A percentile compares a stretch with the other conserved stretches of the same genome.
Conservation (phyloP, 768 basidiomycete genomes). For the Nidularia pulvinata region DNA sequence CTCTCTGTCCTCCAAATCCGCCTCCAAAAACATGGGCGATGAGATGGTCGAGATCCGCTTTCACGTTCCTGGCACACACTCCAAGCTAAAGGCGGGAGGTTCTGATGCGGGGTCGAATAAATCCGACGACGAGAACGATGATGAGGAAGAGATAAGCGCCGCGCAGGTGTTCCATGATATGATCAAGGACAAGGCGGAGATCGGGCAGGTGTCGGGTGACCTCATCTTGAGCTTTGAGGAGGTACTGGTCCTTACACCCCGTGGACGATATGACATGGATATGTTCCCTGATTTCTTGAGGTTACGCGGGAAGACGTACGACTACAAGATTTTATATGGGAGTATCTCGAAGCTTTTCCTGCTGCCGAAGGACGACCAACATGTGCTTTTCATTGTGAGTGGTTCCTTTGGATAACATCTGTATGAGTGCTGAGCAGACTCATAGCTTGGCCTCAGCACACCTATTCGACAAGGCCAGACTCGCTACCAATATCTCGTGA, state of each 20-base stretch:
- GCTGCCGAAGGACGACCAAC: slow-evolving; percentile 95
- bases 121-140: slow-evolving; percentile 69
- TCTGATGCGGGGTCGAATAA: slow-evolving; percentile 78
- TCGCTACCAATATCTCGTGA: slow-evolving; percentile 95
- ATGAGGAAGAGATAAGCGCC: slow-evolving; percentile 82
- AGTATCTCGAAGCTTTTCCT: slow-evolving; percentile 90
- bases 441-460: slow-evolving; percentile 83
- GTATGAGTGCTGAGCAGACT: slow-evolving; percentile 1
- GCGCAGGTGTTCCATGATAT: slow-evolving; percentile 97
- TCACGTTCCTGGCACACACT: slow-evolving; percentile 84
- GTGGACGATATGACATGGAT: slow-evolving; percentile 97
- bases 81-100: slow-evolving; percentile 51
- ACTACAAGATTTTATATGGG: slow-evolving; percentile 94
- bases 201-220: slow-evolving; percentile 90
- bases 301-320: slow-evolving; percentile 97
- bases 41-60: slow-evolving; percentile 97
- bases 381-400: slow-evolving; percentile 92
- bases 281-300: slow-evolving; percentile 96
- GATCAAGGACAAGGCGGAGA: slow-evolving; percentile 95
- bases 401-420: not conserved
- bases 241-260: slow-evolving; percentile 91
- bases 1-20: slow-evolving; percentile 35
- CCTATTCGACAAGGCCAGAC: slow-evolving; percentile 99
- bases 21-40: slow-evolving; percentile 52
- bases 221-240: slow-evolving; percentile 95